Evolutionary conservation across 163 green algal species (phyloP), one percentile per base, ranked within the genome.

Genomic region (Prototheca cutis): DNA sequence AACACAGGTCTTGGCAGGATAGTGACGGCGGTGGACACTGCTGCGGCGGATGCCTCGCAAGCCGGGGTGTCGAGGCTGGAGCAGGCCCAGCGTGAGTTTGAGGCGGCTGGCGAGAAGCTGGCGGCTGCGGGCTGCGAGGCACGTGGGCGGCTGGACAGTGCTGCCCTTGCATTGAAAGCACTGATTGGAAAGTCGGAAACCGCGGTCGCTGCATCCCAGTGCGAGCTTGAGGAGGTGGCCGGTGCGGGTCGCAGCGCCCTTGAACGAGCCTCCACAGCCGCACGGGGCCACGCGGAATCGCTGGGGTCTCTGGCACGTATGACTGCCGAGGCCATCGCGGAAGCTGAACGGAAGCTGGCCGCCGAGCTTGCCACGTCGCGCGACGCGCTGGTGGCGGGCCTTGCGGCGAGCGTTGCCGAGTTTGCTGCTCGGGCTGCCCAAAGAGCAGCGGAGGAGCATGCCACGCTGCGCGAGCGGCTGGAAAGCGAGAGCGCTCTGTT

Each of bases 401-500:
- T 51, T 17, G 42, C 10, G 10, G 10, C 10, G 10, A 23, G 18
- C 42, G 42, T 23, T 5, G 42, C 10, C 42, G 42, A n/a, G 42
- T 51, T n/a, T n/a, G 42, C 25, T 17, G 17, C 10, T 21, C 18
- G 17, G 10, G 17, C 42, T 5, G 13, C 6, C 10, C 18, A 19
- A 21, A 17, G 42, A 21, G 18, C 25, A 5, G 42, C 23, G 42
- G 40, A 7, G 13, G 33, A 53, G 58, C 51, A 67, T 1, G 32
- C 47, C 25, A 33, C 29, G 24, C 48, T 70, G 63, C 55, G 42
- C 34, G 55, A 23, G 18, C 10, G 25, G 1, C 33, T 70, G 28
- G 48, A 30, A 8, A 55, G 42, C 42, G 42, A 51, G 10, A 21
- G 18, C 10, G 42, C 10, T 0, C 42, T 19, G 42, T 8, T 21